Percentiles rank a stretch among this genome's conserved stretches.
Conservation (phyloP, 2,329 filamentous ascomycete genomes). For the Paramyrothecium roridum region DNA sequence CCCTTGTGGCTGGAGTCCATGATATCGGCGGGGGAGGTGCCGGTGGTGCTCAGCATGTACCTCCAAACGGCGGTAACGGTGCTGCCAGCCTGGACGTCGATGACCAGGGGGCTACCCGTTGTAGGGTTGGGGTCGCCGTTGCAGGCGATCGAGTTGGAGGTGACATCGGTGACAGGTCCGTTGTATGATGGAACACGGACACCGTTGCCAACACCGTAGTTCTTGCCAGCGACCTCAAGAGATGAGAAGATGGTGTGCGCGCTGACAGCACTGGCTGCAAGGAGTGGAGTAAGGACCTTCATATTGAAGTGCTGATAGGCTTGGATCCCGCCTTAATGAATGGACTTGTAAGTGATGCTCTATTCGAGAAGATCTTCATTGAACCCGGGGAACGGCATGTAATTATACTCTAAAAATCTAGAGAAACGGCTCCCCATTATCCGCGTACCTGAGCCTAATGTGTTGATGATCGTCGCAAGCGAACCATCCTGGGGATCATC, state of each 20-base stretch:
- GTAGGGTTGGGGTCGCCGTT: conserved; percentile 54
- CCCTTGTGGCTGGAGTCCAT: conserved; percentile 55
- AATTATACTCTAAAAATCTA: too few relatives aligned
- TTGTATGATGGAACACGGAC: conserved; percentile 53
- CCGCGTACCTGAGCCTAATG: too few relatives aligned
- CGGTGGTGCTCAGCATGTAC: conserved; percentile 43
- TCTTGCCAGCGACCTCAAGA: conserved; percentile 41
- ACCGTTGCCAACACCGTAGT: conserved; percentile 42
- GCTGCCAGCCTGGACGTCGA: conserved; percentile 46
- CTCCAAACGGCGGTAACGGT: conserved; percentile 54
- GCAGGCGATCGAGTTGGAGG: conserved; percentile 51
- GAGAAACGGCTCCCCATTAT: too few relatives aligned
- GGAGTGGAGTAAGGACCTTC: not conserved
- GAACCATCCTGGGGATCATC: too few relatives aligned
- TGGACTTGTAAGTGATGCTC: too few relatives aligned
- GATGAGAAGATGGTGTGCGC: conserved; percentile 42
- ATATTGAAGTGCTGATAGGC: not conserved
- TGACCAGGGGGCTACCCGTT: conserved; percentile 44
- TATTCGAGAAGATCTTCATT: too few relatives aligned
- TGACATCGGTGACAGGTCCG: conserved; percentile 52
- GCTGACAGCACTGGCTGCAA: not conserved
- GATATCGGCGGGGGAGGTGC: conserved; percentile 40
- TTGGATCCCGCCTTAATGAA: too few relatives aligned
- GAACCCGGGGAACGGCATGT: too few relatives aligned
- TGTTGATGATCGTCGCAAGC: too few relatives aligned